Base-by-base conservation (phyloP, 805 yeast genomes). In the Candida sakaeoensis region DNA sequence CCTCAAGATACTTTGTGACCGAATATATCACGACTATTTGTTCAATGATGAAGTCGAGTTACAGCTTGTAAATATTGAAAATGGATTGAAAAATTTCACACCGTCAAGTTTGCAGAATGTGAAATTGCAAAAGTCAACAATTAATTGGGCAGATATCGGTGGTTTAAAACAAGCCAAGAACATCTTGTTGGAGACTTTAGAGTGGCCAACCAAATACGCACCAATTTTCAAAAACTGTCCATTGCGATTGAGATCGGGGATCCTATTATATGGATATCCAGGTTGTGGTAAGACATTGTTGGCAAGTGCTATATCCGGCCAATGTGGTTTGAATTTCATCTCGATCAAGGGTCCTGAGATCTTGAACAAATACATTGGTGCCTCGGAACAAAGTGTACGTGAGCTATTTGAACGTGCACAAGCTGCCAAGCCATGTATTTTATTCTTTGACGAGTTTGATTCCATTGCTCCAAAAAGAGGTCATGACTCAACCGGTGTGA, bases 401-500 rank as follows among this genome's bases (percentile, higher is more conserved):
- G 98, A 91, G 43, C 68, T 93, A 34, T 93, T 93, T 58, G 96
- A 90, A 48, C 72, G 95, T 23, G 99, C 98, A 1, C 93, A 85
- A 55, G 84, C 95, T 17, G 96, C 96, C 2, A 88, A 86, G 53
- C 97, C 97, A 0, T 91, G 97, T 53, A 80, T 91, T 22, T 64
- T 91, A 39, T 90, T 91, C 57, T 90, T 91, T 60, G 98, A 91
- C 62, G 97, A 91, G 55, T 90, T 91, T 58, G 98, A 91, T 52
- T 89, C 98, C 0, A 88, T 93, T 54, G 97, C 98, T 0, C 98
- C 98, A 1, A 90, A 90, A 58, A 82, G 98, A 72, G 98, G 98
- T 2, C 97, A 90, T 54, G 99, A 91, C 57, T 86, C 95, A 1
- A 90, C 98, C 0, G 98, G 98, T 41, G 98, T 93, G 3, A 93